Evolutionary conservation across 2,329 filamentous ascomycete species (phyloP).

Genomic region (Pseudocercospora musae): DNA sequence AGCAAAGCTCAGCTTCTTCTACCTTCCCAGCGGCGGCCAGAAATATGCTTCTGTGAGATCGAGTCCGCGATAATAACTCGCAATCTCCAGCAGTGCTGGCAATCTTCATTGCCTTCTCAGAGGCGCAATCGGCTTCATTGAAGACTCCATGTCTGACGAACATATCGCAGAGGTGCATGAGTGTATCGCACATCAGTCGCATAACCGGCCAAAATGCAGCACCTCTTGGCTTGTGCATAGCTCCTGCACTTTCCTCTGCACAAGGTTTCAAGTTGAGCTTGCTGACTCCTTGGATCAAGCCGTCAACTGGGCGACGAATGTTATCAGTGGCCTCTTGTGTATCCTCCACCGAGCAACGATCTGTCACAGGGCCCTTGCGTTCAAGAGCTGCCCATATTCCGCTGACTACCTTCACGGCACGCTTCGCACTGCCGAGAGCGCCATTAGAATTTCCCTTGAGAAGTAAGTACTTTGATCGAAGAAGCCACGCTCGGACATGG

Average conservation of each 20-base stretch:
- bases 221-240: conserved; percentile 42
- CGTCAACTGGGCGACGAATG: conserved; percentile 8
- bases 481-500: conserved; percentile 30
- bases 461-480: conserved; percentile 26
- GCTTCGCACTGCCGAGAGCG: conserved; percentile 30
- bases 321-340: conserved; percentile 16
- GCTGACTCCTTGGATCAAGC: conserved; percentile 30
- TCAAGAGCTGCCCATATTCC: conserved; percentile 30
- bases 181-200: conserved; percentile 65
- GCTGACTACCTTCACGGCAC: conserved; percentile 28
- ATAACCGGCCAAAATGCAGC: conserved; percentile 79
- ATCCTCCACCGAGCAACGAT: background rate
- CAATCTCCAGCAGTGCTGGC: conserved; percentile 47
- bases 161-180: conserved; percentile 70
- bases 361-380: background rate
- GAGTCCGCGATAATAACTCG: conserved; percentile 15
- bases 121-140: conserved; percentile 83
- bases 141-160: conserved; percentile 84
- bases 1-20: conserved; percentile 32
- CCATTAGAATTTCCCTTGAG: conserved; percentile 17
- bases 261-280: conserved; percentile 36
- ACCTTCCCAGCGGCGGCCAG: conserved; percentile 24
- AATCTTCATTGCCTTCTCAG: conserved; percentile 76
- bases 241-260: conserved; percentile 10
- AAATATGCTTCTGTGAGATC: conserved; percentile 25